Evolutionary conservation across 345 rosid genomes (phyloP).

Genomic region (Erysimum cheiranthoides): DNA sequence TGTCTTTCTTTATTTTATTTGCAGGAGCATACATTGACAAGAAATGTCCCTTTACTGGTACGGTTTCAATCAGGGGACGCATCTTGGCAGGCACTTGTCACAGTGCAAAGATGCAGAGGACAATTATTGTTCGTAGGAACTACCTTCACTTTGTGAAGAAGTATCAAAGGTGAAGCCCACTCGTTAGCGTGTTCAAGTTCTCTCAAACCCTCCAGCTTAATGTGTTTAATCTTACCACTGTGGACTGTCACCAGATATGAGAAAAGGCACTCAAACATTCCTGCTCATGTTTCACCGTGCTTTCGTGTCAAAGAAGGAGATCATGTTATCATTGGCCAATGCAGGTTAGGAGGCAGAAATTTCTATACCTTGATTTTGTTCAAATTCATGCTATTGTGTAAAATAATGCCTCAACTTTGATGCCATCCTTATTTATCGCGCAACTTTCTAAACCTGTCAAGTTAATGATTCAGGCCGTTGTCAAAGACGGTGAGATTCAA

Average conservation of each 20-base stretch:
- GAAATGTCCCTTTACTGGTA: slow-evolving; percentile 86
- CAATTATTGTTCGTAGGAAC: slow-evolving; percentile 81
- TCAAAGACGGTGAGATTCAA: slow-evolving; percentile 88
- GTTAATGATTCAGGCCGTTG: slow-evolving; percentile 60
- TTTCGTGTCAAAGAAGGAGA: slow-evolving; percentile 77
- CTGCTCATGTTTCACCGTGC: slow-evolving; percentile 67
- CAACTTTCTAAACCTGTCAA: background rate
- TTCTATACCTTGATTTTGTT: background rate
- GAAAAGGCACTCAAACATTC: slow-evolving; percentile 75
- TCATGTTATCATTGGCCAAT: slow-evolving; percentile 69
- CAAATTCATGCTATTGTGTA: background rate
- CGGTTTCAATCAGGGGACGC: slow-evolving; percentile 80
- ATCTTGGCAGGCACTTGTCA: slow-evolving; percentile 88
- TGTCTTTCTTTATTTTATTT: background rate
- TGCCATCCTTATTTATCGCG: background rate
- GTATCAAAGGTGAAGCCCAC: slow-evolving; percentile 64
- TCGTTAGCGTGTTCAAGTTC: slow-evolving; percentile 49
- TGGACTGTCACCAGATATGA: slow-evolving; percentile 72
- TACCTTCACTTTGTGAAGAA: slow-evolving; percentile 86
- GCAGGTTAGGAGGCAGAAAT: slow-evolving; percentile 55
- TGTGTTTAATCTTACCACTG: slow-evolving; percentile 60
- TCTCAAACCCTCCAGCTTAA: slow-evolving; percentile 46
- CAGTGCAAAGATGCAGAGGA: slow-evolving; percentile 86
- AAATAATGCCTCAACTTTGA: background rate
- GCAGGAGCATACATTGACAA: slow-evolving; percentile 78